These are phyloP conservation scores for Westerdykella sp. DNA, from an alignment of 2,329 filamentous ascomycete genomes.

Conservation along the genomic window DNA sequence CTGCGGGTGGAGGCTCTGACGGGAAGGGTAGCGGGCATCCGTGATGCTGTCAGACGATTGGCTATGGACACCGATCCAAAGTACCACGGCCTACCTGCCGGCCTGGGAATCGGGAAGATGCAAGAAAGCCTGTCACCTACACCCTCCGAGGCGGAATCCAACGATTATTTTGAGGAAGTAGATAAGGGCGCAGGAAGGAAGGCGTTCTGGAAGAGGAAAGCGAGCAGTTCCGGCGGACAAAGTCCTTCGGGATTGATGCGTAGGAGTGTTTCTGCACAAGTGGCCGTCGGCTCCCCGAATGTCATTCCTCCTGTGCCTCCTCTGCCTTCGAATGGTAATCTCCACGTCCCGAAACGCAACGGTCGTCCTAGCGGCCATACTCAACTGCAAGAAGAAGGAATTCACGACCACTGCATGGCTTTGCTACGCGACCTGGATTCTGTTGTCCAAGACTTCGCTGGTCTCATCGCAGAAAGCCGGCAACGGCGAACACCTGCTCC, in stretches of 20 bases:
- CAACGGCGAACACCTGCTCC: slow-evolving; percentile 58
- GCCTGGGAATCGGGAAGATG: slow-evolving; percentile 26
- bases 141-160: slow-evolving; percentile 42
- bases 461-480: slow-evolving; percentile 71
- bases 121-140: slow-evolving; percentile 33
- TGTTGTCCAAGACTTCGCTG: slow-evolving; percentile 75
- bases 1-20: slow-evolving; percentile 77
- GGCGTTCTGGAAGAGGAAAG: slow-evolving; percentile 89
- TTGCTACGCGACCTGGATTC: slow-evolving; percentile 79
- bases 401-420: slow-evolving; percentile 77
- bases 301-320: slow-evolving; percentile 31
- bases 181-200: slow-evolving; percentile 50
- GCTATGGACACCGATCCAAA: slow-evolving; percentile 77
- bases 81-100: slow-evolving; percentile 39
- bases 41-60: slow-evolving; percentile 79
- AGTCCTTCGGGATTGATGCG: slow-evolving; percentile 39
- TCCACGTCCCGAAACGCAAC: slow-evolving; percentile 34
- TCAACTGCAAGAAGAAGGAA: slow-evolving; percentile 51
- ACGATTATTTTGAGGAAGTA: slow-evolving; percentile 50
- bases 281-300: slow-evolving; percentile 44
- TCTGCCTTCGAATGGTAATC: slow-evolving; percentile 28
- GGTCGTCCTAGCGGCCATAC: slow-evolving; percentile 29
- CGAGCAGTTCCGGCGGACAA: slow-evolving; percentile 48
- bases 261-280: slow-evolving; percentile 48
- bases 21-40: slow-evolving; percentile 75